Conservation (phyloP, 768 basidiomycete genomes). For the Suillus americanus region DNA sequence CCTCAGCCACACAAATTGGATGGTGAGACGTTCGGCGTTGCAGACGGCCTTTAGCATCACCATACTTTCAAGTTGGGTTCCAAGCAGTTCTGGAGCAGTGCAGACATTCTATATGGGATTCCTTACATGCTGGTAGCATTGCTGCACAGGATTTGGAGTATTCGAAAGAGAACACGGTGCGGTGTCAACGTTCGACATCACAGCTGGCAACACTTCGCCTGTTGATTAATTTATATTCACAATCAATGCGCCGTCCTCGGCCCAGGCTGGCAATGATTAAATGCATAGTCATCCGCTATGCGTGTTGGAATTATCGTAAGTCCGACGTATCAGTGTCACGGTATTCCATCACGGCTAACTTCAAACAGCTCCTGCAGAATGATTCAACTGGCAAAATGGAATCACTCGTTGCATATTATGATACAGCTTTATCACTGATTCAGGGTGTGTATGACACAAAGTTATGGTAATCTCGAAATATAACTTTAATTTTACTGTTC, state of each 20-base stretch:
- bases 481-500: background rate
- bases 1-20: background rate
- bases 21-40: background rate
- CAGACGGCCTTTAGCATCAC: background rate
- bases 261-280: background rate
- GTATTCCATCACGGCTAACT: background rate
- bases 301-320: background rate
- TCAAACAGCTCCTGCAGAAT: background rate
- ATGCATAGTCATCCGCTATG: background rate
- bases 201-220: background rate
- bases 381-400: background rate
- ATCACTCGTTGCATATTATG: background rate
- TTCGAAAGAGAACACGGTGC: background rate
- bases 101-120: background rate
- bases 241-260: background rate
- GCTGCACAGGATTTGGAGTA: background rate
- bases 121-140: background rate
- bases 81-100: background rate
- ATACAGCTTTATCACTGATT: background rate
- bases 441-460: background rate
- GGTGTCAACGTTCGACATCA: background rate
- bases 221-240: background rate
- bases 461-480: background rate
- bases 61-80: background rate
- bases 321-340: background rate